A percentile compares a stretch with the other conserved stretches of the same genome.
These are phyloP conservation scores for Globisporangium solare DNA, from an alignment of 352 stramenopile species.

Conservation along the genomic window DNA sequence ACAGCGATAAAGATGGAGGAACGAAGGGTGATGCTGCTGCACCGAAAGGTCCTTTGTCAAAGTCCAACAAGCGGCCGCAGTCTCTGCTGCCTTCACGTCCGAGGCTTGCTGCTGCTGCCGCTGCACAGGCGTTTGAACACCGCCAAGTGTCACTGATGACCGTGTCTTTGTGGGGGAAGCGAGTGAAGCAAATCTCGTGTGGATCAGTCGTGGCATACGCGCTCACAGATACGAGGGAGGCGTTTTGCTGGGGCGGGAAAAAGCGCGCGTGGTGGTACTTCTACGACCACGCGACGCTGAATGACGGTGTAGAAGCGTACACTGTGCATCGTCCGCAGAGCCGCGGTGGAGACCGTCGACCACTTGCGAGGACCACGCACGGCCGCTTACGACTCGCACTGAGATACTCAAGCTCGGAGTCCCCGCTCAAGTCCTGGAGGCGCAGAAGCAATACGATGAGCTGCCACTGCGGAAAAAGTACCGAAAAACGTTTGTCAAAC, in stretches of 20 bases:
- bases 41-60: neutral
- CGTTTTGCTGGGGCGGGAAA: conserved; percentile 78
- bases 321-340: neutral
- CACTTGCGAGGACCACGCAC: conserved; percentile 4
- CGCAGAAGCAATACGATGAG: conserved; percentile 26
- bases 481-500: conserved; percentile 41
- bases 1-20: neutral
- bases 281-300: conserved; percentile 41
- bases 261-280: conserved; percentile 68
- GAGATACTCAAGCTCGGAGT: conserved; percentile 61
- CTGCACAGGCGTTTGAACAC: conserved; percentile 39
- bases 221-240: conserved; percentile 61
- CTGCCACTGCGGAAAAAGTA: conserved; percentile 46
- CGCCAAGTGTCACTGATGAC: conserved; percentile 60
- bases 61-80: neutral
- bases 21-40: neutral
- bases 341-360: neutral
- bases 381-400: conserved; percentile 42
- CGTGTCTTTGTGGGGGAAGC: conserved; percentile 70
- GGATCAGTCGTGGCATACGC: conserved; percentile 51
- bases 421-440: conserved; percentile 36
- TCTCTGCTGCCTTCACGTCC: conserved; percentile 17
- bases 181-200: conserved; percentile 46
- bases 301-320: neutral
- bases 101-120: conserved; percentile 33